Conservation (phyloP, 2,329 filamentous ascomycete species). For the Peltaster fructicola region DNA sequence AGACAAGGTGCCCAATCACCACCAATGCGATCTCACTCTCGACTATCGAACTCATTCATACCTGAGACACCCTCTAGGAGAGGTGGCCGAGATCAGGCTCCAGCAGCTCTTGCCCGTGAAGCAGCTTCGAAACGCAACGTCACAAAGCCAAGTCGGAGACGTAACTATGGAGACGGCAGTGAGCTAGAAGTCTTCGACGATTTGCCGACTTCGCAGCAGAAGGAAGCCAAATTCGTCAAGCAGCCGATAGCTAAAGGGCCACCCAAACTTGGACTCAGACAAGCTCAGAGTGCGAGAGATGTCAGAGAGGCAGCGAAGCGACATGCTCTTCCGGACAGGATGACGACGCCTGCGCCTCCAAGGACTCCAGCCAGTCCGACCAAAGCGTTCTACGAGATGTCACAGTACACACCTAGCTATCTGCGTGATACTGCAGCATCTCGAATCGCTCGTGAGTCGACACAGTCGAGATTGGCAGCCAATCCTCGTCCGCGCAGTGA, state of each 20-base stretch:
- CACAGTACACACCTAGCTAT: constrained; percentile 40
- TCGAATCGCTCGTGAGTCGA: constrained; percentile 40
- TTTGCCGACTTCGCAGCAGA: constrained; percentile 66
- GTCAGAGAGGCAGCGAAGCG: constrained; percentile 14
- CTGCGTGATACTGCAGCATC: constrained; percentile 50
- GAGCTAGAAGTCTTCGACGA: constrained; percentile 92
- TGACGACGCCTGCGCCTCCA: constrained; percentile 29
- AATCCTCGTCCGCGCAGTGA: constrained; percentile 24
- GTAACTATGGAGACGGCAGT: constrained; percentile 77
- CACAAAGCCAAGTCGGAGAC: constrained; percentile 50
- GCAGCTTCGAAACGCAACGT: constrained; percentile 50
- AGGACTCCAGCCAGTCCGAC: constrained; percentile 37
- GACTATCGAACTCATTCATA: constrained; percentile 29
- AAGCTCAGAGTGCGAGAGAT: constrained; percentile 14
- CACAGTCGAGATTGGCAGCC: constrained; percentile 33
- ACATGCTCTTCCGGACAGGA: constrained; percentile 22
- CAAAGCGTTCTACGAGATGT: constrained; percentile 23
- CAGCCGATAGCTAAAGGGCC: constrained; percentile 53
- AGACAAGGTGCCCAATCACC: constrained; percentile 26
- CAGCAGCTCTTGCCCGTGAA: constrained; percentile 31
- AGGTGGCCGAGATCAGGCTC: constrained; percentile 31
- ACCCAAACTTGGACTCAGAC: constrained; percentile 31
- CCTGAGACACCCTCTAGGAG: constrained; percentile 34
- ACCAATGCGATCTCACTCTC: constrained; percentile 27
- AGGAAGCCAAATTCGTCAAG: constrained; percentile 69